phyloP scores from a whole-genome alignment of 179 eudicot species.

The Spinacia oleracea region DNA sequence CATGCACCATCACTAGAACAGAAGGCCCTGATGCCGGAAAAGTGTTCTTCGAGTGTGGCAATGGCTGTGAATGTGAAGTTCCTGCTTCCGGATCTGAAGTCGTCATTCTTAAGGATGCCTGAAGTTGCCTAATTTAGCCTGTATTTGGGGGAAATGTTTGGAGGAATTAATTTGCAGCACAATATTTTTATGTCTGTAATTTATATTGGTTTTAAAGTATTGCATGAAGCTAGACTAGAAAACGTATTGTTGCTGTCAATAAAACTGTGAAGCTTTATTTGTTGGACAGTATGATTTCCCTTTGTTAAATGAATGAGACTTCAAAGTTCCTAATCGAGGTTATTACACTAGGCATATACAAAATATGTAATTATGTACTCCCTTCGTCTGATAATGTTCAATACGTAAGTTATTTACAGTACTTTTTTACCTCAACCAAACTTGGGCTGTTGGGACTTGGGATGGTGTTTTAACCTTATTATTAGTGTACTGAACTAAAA shows the following conservation, averaged over 20 bases:
- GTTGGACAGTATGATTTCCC: background rate
- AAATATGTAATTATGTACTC: too few relatives aligned
- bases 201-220: background rate
- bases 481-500: too few relatives aligned
- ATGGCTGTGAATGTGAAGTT: constrained; percentile 44
- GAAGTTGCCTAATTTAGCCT: background rate
- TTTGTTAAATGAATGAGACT: background rate
- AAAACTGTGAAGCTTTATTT: background rate
- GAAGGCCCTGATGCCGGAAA: constrained; percentile 41
- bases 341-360: background rate
- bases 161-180: background rate
- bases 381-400: background rate
- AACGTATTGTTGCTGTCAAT: background rate
- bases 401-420: background rate
- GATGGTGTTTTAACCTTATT: too few relatives aligned
- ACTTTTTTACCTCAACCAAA: too few relatives aligned
- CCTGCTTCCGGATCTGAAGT: constrained; percentile 23
- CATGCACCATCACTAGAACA: constrained; percentile 37
- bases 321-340: background rate
- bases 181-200: background rate
- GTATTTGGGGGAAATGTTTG: background rate
- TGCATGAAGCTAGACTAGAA: background rate
- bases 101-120: constrained; percentile 21
- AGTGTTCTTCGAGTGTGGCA: constrained; percentile 44
- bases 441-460: too few relatives aligned